A percentile compares a stretch with the other conserved stretches of the same genome.
Evolutionary conservation across 2,329 filamentous ascomycete species (phyloP).

Genomic region (Fusarium fujikuroi): DNA sequence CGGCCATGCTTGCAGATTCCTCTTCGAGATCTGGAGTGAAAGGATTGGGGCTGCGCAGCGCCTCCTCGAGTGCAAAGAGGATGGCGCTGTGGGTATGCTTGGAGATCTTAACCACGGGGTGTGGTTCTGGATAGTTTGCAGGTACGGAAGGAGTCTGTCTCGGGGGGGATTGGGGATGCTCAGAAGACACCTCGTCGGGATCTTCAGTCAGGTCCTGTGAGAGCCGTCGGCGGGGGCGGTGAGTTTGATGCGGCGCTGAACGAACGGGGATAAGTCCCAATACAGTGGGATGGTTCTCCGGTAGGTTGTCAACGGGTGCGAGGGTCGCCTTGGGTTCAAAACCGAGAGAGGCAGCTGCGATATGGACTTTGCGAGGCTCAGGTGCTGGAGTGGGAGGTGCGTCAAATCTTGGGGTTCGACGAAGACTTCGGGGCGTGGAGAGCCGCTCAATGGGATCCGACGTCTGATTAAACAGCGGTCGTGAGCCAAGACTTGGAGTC

Average conservation of each 20-base stretch:
- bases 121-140: slow-evolving; percentile 52
- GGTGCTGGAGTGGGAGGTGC: slow-evolving; percentile 53
- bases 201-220: slow-evolving; percentile 63
- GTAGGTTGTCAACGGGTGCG: slow-evolving; percentile 36
- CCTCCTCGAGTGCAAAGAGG: slow-evolving; percentile 91
- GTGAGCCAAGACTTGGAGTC: slow-evolving; percentile 21
- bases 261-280: slow-evolving; percentile 51
- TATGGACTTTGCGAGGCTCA: slow-evolving; percentile 56
- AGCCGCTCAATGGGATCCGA: slow-evolving; percentile 54
- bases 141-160: slow-evolving; percentile 45
- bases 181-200: slow-evolving; percentile 53
- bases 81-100: slow-evolving; percentile 89
- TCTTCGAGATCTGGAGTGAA: slow-evolving; percentile 88
- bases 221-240: slow-evolving; percentile 48
- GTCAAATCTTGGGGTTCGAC: slow-evolving; percentile 63
- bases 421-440: slow-evolving; percentile 60
- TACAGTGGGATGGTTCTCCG: slow-evolving; percentile 41
- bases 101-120: slow-evolving; percentile 73
- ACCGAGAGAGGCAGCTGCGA: slow-evolving; percentile 60
- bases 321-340: slow-evolving; percentile 55
- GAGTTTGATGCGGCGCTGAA: slow-evolving; percentile 52
- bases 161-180: slow-evolving; percentile 43
- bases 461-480: slow-evolving; percentile 42
- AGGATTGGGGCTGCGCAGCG: slow-evolving; percentile 80
- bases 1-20: slow-evolving; percentile 92